Evolutionary conservation across 1,284 basidiomycete species (phyloP).

Genomic region (Thecaphora thlaspeos): DNA sequence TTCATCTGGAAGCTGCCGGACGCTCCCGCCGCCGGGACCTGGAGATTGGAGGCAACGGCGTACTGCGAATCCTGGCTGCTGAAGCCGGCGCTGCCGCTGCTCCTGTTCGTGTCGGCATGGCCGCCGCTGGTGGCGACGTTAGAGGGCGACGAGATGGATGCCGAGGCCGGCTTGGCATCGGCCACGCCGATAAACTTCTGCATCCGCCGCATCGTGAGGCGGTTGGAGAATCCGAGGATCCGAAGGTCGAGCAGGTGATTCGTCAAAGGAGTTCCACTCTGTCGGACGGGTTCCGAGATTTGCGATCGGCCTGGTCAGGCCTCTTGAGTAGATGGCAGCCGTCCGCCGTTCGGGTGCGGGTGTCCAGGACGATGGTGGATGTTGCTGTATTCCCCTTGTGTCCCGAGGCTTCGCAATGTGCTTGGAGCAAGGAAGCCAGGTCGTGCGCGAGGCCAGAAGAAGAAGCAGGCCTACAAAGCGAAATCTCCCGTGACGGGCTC

Average conservation of each 20-base stretch:
- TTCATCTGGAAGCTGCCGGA: not conserved
- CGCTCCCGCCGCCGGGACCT: not conserved
- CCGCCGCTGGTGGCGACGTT: constrained; percentile 16
- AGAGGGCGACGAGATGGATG: constrained; percentile 4
- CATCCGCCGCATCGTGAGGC: constrained; percentile 19
- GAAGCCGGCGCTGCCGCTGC: not conserved
- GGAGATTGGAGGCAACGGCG: not conserved
- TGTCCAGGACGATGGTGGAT: too few relatives aligned
- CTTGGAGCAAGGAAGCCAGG: too few relatives aligned
- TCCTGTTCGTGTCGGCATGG: constrained; percentile 3
- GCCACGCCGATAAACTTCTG: constrained; percentile 33
- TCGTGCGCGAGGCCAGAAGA: too few relatives aligned
- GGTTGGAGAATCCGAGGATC: not conserved
- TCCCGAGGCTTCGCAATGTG: too few relatives aligned
- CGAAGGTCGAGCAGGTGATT: not conserved
- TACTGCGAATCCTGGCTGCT: constrained; percentile 2
- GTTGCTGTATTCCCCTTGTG: too few relatives aligned
- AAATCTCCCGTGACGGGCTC: too few relatives aligned
- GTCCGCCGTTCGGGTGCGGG: too few relatives aligned
- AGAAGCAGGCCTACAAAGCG: too few relatives aligned
- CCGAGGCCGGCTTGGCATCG: constrained; percentile 32
- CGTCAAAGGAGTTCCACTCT: too few relatives aligned
- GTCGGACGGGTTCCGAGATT: too few relatives aligned
- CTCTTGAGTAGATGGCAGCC: too few relatives aligned
- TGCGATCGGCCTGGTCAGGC: too few relatives aligned